These are phyloP conservation scores for Phytophthora palmivora DNA, from an alignment of 352 stramenopile genomes.

Conservation along the genomic window DNA sequence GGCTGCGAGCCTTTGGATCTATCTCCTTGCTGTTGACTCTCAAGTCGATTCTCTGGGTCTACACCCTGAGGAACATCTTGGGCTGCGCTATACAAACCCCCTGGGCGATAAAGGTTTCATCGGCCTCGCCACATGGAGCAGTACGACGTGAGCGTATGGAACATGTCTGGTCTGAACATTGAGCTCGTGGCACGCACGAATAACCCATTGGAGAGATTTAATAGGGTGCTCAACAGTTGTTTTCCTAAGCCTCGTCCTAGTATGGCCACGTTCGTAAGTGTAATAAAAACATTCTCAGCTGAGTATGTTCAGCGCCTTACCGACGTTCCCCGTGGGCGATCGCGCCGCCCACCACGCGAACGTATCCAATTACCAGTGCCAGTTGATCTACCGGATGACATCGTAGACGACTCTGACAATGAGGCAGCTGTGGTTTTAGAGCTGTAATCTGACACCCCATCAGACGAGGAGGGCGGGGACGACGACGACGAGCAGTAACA, in stretches of 20 bases:
- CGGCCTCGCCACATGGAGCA: too few relatives aligned
- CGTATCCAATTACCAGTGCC: constrained; percentile 2
- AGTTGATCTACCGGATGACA: constrained; percentile 5
- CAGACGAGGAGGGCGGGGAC: background rate
- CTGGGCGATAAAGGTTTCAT: too few relatives aligned
- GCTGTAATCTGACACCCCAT: background rate
- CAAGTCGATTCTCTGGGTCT: too few relatives aligned
- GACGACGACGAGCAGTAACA: background rate
- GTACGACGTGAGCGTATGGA: too few relatives aligned
- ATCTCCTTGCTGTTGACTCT: too few relatives aligned
- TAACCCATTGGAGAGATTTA: constrained; percentile 24
- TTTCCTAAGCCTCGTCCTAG: too few relatives aligned
- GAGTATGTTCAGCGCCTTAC: constrained; percentile 2
- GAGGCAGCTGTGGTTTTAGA: background rate
- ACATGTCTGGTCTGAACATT: too few relatives aligned
- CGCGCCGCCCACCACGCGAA: background rate
- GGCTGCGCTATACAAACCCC: too few relatives aligned
- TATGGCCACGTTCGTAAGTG: constrained; percentile 2
- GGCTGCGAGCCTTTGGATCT: too few relatives aligned
- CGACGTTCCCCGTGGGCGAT: constrained; percentile 1
- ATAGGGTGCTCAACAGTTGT: constrained; percentile 2
- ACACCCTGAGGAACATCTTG: too few relatives aligned
- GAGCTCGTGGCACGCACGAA: constrained; percentile 10
- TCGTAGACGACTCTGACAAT: constrained; percentile 5
- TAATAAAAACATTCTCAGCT: constrained; percentile 5